Conservation (phyloP, 2,329 filamentous ascomycete species). For the Colletotrichum costaricense region DNA sequence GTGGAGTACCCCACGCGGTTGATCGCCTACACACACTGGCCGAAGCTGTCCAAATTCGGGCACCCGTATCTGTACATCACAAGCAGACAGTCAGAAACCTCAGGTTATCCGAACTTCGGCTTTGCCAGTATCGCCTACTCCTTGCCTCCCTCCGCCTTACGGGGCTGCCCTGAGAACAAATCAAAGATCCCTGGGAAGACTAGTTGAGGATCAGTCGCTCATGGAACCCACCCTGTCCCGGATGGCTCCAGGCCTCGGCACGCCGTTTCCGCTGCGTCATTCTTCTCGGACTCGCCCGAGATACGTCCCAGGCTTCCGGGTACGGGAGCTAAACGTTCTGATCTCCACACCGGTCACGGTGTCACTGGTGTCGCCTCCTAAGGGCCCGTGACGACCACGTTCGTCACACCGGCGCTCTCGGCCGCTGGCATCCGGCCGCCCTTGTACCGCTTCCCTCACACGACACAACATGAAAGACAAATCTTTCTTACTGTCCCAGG, state of each 20-base stretch:
- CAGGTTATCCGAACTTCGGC: not conserved
- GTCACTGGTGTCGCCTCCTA: not conserved
- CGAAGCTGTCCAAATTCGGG: not conserved
- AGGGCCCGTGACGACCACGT: not conserved
- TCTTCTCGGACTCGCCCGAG: not conserved
- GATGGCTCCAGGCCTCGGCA: not conserved
- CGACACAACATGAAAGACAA: not conserved
- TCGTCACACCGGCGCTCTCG: not conserved
- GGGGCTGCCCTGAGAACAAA: not conserved
- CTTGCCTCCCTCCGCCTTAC: conserved; percentile 8
- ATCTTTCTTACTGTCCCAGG: not conserved
- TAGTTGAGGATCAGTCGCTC: not conserved
- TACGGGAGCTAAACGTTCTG: not conserved
- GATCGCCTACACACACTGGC: conserved; percentile 10
- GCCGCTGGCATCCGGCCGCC: not conserved
- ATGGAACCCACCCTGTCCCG: not conserved
- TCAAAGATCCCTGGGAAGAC: not conserved
- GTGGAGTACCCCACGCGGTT: conserved; percentile 13
- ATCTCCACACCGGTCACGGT: conserved; percentile 4
- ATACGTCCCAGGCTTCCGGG: conserved; percentile 9
- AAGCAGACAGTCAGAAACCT: not conserved
- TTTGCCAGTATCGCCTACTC: conserved; percentile 2
- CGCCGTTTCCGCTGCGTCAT: conserved; percentile 1
- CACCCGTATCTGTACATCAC: not conserved
- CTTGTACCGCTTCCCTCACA: not conserved